Evolutionary conservation across 495 filamentous ascomycete species (phyloP).

Genomic region (Neurospora terricola): DNA sequence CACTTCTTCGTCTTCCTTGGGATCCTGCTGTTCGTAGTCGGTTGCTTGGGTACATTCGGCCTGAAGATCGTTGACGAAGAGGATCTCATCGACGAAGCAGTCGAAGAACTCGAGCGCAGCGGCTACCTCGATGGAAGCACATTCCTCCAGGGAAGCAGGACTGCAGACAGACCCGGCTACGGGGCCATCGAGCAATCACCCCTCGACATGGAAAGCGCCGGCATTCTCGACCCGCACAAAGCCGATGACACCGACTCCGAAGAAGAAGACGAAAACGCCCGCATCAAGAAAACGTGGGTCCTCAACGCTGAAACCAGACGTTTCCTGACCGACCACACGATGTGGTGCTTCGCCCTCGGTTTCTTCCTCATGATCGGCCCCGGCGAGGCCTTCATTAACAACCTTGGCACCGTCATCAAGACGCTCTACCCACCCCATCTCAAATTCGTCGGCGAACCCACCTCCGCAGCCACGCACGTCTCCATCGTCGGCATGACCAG

Average conservation of each 20-base stretch:
- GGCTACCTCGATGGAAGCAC: conserved; percentile 58
- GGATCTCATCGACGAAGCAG: conserved; percentile 75
- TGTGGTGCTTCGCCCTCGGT: conserved; percentile 88
- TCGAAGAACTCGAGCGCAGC: conserved; percentile 75
- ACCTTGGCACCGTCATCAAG: conserved; percentile 85
- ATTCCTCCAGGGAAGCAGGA: conserved; percentile 23
- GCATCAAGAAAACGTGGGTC: conserved; percentile 69
- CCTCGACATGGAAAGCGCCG: conserved; percentile 24
- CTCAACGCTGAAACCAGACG: conserved; percentile 76
- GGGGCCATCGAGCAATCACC: conserved; percentile 24
- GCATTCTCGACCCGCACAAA: conserved; percentile 16
- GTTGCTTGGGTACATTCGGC: conserved; percentile 62
- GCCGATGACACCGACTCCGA: conserved; percentile 26
- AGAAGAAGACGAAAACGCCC: conserved; percentile 54
- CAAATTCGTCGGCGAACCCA: conserved; percentile 35
- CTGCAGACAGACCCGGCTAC: conserved; percentile 22
- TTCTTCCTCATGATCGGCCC: conserved; percentile 93
- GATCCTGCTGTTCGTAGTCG: conserved; percentile 53
- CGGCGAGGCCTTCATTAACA: conserved; percentile 95
- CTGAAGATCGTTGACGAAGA: conserved; percentile 52
- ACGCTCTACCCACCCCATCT: conserved; percentile 61
- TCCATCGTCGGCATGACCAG: conserved; percentile 84
- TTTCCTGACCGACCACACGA: conserved; percentile 78
- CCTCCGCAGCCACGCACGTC: conserved; percentile 77
- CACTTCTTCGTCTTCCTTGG: conserved; percentile 78